Percentiles rank a stretch among this genome's conserved stretches.
Conservation (phyloP, 2,329 filamentous ascomycete species). For the Ascochyta lentis region DNA sequence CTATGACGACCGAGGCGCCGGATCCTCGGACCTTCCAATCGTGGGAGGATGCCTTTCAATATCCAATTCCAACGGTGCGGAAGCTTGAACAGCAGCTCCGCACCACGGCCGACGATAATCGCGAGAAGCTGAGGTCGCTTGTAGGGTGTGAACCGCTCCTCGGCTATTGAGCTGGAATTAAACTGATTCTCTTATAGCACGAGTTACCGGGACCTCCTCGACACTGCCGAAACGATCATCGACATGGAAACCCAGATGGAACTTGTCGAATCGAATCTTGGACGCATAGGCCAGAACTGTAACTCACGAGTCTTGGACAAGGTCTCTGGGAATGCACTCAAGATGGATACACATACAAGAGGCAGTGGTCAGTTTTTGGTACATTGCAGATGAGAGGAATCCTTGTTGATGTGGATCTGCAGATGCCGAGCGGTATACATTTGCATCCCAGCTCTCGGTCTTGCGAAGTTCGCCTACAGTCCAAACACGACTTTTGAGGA, state of each 20-base stretch:
- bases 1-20: conserved; percentile 62
- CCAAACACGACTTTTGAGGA: conserved; percentile 61
- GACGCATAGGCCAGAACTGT: conserved; percentile 76
- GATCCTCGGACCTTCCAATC: conserved; percentile 63
- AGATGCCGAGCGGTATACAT: conserved; percentile 55
- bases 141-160: conserved; percentile 61
- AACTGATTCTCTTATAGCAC: conserved; percentile 52
- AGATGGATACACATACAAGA: conserved; percentile 54
- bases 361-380: conserved; percentile 47
- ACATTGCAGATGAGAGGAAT: conserved; percentile 18
- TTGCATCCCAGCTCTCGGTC: conserved; percentile 64
- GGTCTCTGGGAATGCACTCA: conserved; percentile 66
- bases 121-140: conserved; percentile 69
- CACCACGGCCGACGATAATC: conserved; percentile 66
- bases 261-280: conserved; percentile 73
- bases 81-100: conserved; percentile 70
- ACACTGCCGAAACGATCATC: conserved; percentile 92
- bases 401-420: conserved; percentile 20
- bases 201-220: conserved; percentile 86
- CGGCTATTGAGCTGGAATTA: not conserved
- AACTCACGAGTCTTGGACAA: conserved; percentile 73
- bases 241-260: conserved; percentile 83
- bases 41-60: conserved; percentile 73
- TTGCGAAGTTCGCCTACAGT: conserved; percentile 63
- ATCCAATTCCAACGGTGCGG: conserved; percentile 67